A percentile compares a stretch with the other conserved stretches of the same genome.
phyloP scores from a whole-genome alignment of 2,329 filamentous ascomycete genomes.

The Cladosporium sp. region DNA sequence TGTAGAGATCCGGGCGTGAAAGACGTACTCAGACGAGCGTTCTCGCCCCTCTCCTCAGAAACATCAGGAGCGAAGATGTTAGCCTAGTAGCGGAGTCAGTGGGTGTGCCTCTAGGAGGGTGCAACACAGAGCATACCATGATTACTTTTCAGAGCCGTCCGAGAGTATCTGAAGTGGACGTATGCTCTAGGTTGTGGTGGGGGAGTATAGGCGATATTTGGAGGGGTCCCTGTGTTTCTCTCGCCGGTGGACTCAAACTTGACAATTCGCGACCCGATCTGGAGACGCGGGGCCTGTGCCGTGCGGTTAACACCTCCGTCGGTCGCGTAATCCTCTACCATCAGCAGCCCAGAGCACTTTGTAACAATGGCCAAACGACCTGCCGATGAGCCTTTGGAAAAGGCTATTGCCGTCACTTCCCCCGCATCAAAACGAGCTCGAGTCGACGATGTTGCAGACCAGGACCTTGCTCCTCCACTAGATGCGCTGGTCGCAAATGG shows the following conservation, averaged over 20 bases:
- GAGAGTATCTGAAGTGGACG: background rate
- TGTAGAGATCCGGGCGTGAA: conserved; percentile 39
- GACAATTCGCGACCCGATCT: conserved; percentile 1
- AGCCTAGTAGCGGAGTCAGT: conserved; percentile 7
- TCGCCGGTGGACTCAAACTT: background rate
- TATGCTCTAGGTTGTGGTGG: background rate
- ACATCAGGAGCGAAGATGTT: conserved; percentile 92
- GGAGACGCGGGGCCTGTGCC: background rate
- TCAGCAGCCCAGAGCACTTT: background rate
- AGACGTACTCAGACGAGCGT: conserved; percentile 69
- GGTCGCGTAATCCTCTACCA: background rate
- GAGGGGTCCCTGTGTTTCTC: conserved; percentile 5
- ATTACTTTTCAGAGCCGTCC: conserved; percentile 3
- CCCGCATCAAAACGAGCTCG: conserved; percentile 46
- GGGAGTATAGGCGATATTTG: conserved; percentile 1
- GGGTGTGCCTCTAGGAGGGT: background rate
- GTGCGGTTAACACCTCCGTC: background rate
- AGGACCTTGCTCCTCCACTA: conserved; percentile 23
- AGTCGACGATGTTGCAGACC: conserved; percentile 41
- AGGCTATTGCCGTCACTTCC: conserved; percentile 37
- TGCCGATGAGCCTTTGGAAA: conserved; percentile 44
- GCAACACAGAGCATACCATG: background rate
- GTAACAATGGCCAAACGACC: conserved; percentile 43
- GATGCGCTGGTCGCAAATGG: conserved; percentile 19
- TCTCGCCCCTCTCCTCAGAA: conserved; percentile 96